Percentiles rank a stretch among this genome's conserved stretches.
phyloP scores from a whole-genome alignment of 768 basidiomycete genomes.

The Omphalotus guepiniiformis region DNA sequence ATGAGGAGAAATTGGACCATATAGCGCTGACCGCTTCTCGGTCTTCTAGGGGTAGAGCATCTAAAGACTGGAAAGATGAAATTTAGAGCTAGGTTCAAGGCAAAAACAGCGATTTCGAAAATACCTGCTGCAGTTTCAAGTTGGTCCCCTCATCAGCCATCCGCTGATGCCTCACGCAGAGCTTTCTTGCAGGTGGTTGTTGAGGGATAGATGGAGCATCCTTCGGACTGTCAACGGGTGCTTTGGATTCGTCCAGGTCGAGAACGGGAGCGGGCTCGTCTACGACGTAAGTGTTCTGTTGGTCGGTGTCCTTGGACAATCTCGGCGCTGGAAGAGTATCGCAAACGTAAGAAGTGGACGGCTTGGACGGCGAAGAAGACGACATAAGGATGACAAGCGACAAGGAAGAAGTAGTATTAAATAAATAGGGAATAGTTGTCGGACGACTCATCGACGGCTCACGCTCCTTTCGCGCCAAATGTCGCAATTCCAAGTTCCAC shows the following conservation, averaged over 20 bases:
- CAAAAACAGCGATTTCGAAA: slow-evolving; percentile 18
- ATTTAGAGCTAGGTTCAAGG: neutral
- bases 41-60: slow-evolving; percentile 81
- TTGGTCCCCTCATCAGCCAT: slow-evolving; percentile 97
- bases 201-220: slow-evolving; percentile 23
- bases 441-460: too few relatives aligned
- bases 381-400: slow-evolving; percentile 18
- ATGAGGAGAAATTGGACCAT: slow-evolving; percentile 96
- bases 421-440: neutral
- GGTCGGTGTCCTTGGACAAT: slow-evolving; percentile 32
- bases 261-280: slow-evolving; percentile 39
- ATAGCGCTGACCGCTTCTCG: slow-evolving; percentile 85
- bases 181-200: slow-evolving; percentile 57
- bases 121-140: slow-evolving; percentile 84
- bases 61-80: slow-evolving; percentile 64
- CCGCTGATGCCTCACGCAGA: slow-evolving; percentile 90
- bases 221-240: slow-evolving; percentile 12
- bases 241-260: slow-evolving; percentile 26
- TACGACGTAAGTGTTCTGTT: slow-evolving; percentile 16
- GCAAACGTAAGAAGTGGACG: slow-evolving; percentile 47
- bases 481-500: slow-evolving; percentile 32
- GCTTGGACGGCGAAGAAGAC: slow-evolving; percentile 4
- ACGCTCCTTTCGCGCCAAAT: slow-evolving; percentile 36
- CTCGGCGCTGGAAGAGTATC: slow-evolving; percentile 68
- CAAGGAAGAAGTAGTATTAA: too few relatives aligned